Conservation (phyloP, 352 stramenopile species). For the Pythium plurisporium region DNA sequence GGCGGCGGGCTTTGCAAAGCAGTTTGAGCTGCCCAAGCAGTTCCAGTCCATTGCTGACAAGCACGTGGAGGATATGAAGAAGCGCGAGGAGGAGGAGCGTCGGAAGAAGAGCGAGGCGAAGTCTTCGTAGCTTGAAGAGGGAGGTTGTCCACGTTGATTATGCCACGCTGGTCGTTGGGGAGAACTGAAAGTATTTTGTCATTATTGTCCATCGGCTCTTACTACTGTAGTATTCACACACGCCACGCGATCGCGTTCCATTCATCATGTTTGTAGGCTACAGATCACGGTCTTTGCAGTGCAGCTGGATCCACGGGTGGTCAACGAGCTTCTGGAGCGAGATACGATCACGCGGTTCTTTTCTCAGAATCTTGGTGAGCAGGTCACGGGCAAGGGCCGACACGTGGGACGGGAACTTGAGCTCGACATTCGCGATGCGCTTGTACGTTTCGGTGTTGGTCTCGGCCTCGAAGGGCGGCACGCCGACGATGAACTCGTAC, state of each 20-base stretch:
- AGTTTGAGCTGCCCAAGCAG: constrained; percentile 67
- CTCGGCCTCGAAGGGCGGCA: constrained; percentile 97
- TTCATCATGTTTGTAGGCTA: not conserved
- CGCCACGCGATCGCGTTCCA: not conserved
- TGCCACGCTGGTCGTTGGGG: not conserved
- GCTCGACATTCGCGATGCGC: constrained; percentile 94
- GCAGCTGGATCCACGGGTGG: constrained; percentile 94
- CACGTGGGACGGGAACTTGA: constrained; percentile 93
- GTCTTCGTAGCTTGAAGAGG: too few relatives aligned
- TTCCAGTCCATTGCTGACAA: constrained; percentile 67
- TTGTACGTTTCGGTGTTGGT: constrained; percentile 96
- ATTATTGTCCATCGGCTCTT: too few relatives aligned
- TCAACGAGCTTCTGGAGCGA: constrained; percentile 88
- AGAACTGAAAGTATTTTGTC: too few relatives aligned
- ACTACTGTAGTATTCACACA: not conserved
- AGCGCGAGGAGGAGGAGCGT: constrained; percentile 17
- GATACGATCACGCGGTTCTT: constrained; percentile 94
- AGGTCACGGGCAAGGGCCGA: constrained; percentile 90
- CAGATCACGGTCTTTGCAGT: constrained; percentile 36
- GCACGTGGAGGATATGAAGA: constrained; percentile 35
- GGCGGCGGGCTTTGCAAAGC: constrained; percentile 63
- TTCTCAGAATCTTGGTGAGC: constrained; percentile 93
- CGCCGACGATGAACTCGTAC: constrained; percentile 98
- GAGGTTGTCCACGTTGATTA: too few relatives aligned
- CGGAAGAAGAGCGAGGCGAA: constrained; percentile 16